Evolutionary conservation across 1,284 basidiomycete genomes (phyloP), one percentile per base, ranked within the genome.

Genomic region (Tilletia setariae): DNA sequence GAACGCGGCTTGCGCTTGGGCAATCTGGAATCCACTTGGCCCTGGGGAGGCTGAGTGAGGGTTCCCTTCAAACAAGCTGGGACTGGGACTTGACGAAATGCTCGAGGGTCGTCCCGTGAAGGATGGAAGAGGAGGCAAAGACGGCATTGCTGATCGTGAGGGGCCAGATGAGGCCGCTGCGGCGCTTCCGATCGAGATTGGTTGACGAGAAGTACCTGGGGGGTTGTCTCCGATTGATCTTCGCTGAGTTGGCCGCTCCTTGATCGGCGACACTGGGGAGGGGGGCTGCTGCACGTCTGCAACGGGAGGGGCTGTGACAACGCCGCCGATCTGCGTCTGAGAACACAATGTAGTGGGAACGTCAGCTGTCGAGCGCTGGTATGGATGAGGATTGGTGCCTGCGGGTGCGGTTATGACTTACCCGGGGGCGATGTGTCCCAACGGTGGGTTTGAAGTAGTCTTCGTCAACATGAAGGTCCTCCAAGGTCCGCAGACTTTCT

Each of bases 401-500:
- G n/a, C n/a, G n/a, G n/a, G n/a, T n/a, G n/a, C n/a, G 15, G n/a
- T 13, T 25, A 15, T 53, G 51, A 49, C 56, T 16, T 21, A 61
- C 56, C 56, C 28, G 32, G 23, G 47, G 65, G 6, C 42, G 44
- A 28, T 56, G 65, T 30, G 47, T 25, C 7, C 23, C 46, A 16
- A 62, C 43, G 4, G 63, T 51, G 9, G 72, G 68, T 40, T 62
- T 46, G 62, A 78, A 78, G 64, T 73, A 78, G 63, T 77, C 76
- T 47, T 78, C 77, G 46, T 78, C 77, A 35, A 78, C 49, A 11
- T 76, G 74, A 19, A 77, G 47, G 28, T 70, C 67, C 16, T 63
- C 53, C 28, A 73, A 53, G 32, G 21, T 64, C 43, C 51, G 46
- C 30, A 68, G 64, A 11, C 67, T 70, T 42, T 71, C 65, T 6